phyloP scores from a whole-genome alignment of 352 stramenopile genomes.

The Phytophthora pluvialis region DNA sequence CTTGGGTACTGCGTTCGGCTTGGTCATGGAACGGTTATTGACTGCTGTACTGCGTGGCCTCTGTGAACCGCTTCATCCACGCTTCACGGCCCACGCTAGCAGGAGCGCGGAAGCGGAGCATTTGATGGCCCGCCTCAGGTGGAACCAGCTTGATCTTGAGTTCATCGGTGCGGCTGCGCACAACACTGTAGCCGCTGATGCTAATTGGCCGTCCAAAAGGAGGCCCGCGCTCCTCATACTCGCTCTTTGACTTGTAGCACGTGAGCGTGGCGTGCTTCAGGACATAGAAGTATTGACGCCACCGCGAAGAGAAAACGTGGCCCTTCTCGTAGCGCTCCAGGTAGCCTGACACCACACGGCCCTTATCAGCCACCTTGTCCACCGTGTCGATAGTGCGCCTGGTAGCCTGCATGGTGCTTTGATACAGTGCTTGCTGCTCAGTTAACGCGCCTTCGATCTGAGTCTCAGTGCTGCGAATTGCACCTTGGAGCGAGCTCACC shows the following conservation, averaged over 20 bases:
- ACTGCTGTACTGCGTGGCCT: constrained; percentile 63
- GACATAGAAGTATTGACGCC: constrained; percentile 83
- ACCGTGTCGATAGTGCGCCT: constrained; percentile 81
- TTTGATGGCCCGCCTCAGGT: constrained; percentile 60
- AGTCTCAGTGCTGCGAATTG: constrained; percentile 45
- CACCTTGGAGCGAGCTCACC: constrained; percentile 41
- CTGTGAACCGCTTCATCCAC: constrained; percentile 81
- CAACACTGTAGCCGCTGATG: constrained; percentile 72
- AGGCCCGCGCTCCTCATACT: constrained; percentile 63
- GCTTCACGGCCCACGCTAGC: constrained; percentile 75
- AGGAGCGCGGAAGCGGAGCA: constrained; percentile 76
- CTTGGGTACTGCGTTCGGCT: background rate
- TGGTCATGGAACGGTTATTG: constrained; percentile 13
- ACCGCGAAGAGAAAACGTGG: constrained; percentile 73
- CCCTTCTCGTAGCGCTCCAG: constrained; percentile 81
- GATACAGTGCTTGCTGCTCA: constrained; percentile 72
- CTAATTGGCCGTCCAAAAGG: constrained; percentile 57
- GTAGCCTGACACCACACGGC: constrained; percentile 71
- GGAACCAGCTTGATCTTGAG: constrained; percentile 84
- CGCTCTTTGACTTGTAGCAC: constrained; percentile 81
- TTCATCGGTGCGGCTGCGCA: constrained; percentile 77
- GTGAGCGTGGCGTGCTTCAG: constrained; percentile 69
- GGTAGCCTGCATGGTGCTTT: constrained; percentile 80
- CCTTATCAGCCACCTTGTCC: constrained; percentile 70
- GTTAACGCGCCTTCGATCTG: constrained; percentile 57